Base-by-base conservation (phyloP, 108 stramenopile genomes). In the Conticribra guillardii region DNA sequence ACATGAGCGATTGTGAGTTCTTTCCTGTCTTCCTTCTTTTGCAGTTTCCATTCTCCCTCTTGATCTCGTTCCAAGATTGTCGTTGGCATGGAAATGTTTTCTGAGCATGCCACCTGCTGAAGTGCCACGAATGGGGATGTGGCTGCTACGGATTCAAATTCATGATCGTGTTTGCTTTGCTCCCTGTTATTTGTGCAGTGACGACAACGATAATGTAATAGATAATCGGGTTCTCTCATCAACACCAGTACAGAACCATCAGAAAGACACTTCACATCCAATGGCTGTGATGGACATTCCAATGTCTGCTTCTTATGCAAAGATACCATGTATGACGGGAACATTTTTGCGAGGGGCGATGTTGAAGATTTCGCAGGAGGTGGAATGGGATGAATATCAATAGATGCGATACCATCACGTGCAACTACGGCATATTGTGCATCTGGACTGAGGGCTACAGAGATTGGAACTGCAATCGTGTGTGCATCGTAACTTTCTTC, bases 31-130 rank as follows among this genome's bases (percentile, higher is more conserved):
- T 60, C 61, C 19, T 70, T 71, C 69, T 80, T 76, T 58, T 60
- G 73, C 15, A 74, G 31, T 21, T 47, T 75, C 32, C 44, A 64
- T 26, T 49, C 59, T 22, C 78, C 78, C 54, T 54, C 19, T 15
- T 55, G 28, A 17, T 48, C 47, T 33, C 60, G 48, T 63, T 94
- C 93, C 29, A 94, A 69, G 45, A 87, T 77, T 0, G 85, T 60
- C 22, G 21, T 28, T 8, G 87, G 92, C 83, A 89, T 84, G 56
- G 50, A 51, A 11, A 86, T 75, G 8, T 45, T 50, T 15, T 74
- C 30, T 4, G 45, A 41, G 7, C 32, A 32, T 7, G 76, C 74
- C 24, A 66, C 28, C 67, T 50, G 9, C 45, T 47, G 18, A 27
- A 60, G 64, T 46, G 33, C 57, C 32, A 37, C 54, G 44, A 69